Evolutionary conservation across 768 basidiomycete species (phyloP), one percentile per base, ranked within the genome.

Genomic region (Auricularia sp.): DNA sequence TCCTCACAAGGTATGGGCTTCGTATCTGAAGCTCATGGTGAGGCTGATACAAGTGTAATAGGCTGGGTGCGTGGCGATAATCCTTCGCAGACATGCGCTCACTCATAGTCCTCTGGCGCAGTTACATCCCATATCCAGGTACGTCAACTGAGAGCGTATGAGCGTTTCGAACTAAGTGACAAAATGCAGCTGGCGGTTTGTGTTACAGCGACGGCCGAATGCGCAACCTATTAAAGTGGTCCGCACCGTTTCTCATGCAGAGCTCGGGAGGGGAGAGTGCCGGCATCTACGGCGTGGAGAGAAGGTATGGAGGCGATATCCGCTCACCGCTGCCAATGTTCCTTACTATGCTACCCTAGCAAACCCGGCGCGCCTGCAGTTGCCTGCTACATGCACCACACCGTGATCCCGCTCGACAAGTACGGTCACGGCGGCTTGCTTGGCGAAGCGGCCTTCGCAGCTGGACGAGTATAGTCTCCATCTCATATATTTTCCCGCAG

Each of bases 261-360:
- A 68, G 66, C 21, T 69, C 69, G 36, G 66, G 64, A 18, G 73
- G 60, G 0, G 74, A 74, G 62, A 77, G 70, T 61, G 78, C 81
- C 34, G 81, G 81, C 0, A 68, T 76, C 0, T 81, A 80, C 65
- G 81, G 81, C 2, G 70, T 82, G 33, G 80, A 81, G 67, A 81
- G 81, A 64, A 81, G 80, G 80, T 80, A 14, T 39, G 44, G 74
- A 29, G 29, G 29, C 29, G 64, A 34, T 34, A 16, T 8, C 12
- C 7, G 7, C 39, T 47, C 35, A 3, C 16, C 39, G 29, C 8
- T 12, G 39, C 8, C 53, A 33, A 51, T 53, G 21, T 18, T 56
- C 36, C 44, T 21, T 16, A n/a, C 61, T 66, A 44, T 10, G 18
- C 66, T 63, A 8, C 29, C 18, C 39, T 64, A 81, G 80, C 66